These are phyloP conservation scores for Circinella umbellata DNA, from an alignment of 371 early-diverging fungal genomes.

Conservation along the genomic window DNA sequence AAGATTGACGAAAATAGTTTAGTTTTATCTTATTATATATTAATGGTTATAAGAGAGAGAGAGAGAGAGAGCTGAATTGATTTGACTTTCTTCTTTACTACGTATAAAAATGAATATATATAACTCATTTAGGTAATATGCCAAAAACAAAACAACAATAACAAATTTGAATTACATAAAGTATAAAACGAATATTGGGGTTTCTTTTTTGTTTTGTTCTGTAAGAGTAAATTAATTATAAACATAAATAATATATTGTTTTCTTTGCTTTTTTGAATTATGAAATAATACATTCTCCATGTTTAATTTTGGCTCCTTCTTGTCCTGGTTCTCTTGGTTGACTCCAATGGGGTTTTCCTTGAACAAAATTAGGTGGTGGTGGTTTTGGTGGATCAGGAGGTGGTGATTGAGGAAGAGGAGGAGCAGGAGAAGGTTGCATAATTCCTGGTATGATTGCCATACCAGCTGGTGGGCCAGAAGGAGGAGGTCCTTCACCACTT, in stretches of 20 bases:
- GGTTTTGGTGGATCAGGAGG: constrained; percentile 12
- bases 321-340: constrained; percentile 11
- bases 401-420: not conserved
- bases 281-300: constrained; percentile 11
- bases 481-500: no score
- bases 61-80: no score
- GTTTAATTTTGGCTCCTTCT: constrained; percentile 1
- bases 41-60: no score
- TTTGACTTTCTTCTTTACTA: not conserved
- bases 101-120: not conserved
- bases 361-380: constrained; percentile 8
- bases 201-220: no score
- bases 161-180: not conserved
- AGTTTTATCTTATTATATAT: no score
- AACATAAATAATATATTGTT: not conserved
- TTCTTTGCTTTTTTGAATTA: not conserved
- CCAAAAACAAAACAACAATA: not conserved
- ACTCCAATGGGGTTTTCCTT: constrained; percentile 11
- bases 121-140: not conserved
- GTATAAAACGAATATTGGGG: no score
- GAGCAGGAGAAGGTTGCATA: constrained; percentile 24
- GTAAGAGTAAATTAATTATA: not conserved
- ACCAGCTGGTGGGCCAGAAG: not conserved
- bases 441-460: not conserved
- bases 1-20: not conserved